Base-by-base conservation (phyloP, 176 grass and related monocot species). In the Leersia perrieri region DNA sequence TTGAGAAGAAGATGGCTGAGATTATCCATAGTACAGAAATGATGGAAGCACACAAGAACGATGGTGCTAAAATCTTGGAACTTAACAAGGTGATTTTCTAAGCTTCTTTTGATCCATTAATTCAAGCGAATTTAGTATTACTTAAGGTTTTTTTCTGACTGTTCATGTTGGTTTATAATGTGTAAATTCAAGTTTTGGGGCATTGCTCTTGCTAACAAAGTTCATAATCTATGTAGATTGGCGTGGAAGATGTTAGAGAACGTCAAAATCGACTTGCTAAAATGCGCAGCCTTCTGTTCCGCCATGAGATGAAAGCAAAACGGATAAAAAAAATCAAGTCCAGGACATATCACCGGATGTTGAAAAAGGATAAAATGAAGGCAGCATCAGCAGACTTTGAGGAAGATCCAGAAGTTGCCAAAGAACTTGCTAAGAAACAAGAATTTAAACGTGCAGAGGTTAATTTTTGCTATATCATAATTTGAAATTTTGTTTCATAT, bases 241-340 rank as follows among this genome's bases (percentile, higher is more conserved):
- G 88, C 64, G 60, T 84, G 11, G 84, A 99, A 57, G 92, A 99
- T 89, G 90, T 90, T 39, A 93, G 75, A 84, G 87, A 93, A 20
- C 90, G 45, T 65, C 90, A 95, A 70, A 90, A 93, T 73, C 87
- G 79, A 58, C 92, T 99, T 77, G 96, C 92, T 58, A 99, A 95
- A 83, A 99, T 99, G 90, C 82, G 96, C n/a, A 99, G 90, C 84
- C 92, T 99, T 91, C 87, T 99, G 66, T 99, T 99, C 65, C 78
- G 79, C 76, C 96, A 99, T 55, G 96, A 99, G 82, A 82, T 90
- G 72, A 99, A 99, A 88, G 86, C 90, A 74, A 99, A 99, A 68
- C 89, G 88, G 65, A 82, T 99, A 75, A 99, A 95, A 73, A 99
- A 95, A 71, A 99, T 99, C 28, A 99, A 95, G 76, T 99, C 96